A percentile compares a stretch with the other conserved stretches of the same genome.
phyloP scores from a whole-genome alignment of 768 basidiomycete genomes.

The Boletus subparvulus region DNA sequence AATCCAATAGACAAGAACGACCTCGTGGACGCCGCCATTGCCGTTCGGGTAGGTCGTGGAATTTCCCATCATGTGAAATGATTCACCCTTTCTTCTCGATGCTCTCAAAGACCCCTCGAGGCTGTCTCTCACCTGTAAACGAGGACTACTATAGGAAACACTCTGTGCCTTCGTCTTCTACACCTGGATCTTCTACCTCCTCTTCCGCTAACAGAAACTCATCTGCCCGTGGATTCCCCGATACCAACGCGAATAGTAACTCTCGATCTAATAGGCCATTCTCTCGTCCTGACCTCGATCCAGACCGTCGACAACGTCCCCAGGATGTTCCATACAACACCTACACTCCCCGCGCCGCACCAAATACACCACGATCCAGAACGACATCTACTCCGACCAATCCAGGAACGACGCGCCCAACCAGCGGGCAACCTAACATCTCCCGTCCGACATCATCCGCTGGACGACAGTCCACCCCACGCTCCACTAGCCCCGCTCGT shows the following conservation, averaged over 20 bases:
- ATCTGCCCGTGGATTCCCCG: conserved; percentile 11
- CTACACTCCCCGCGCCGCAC: conserved; percentile 17
- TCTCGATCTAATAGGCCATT: conserved; percentile 40
- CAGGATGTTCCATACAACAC: conserved; percentile 11
- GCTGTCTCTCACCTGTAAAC: conserved; percentile 57
- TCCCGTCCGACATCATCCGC: conserved; percentile 21
- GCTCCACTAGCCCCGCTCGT: conserved; percentile 4
- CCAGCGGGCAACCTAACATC: neutral
- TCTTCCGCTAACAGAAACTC: conserved; percentile 19
- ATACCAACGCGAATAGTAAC: conserved; percentile 5
- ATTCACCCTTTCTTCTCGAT: neutral
- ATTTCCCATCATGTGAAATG: neutral
- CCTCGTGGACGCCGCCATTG: conserved; percentile 62
- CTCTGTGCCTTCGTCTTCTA: conserved; percentile 22
- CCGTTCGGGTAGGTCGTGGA: conserved; percentile 43
- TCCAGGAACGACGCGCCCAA: conserved; percentile 9
- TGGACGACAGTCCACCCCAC: conserved; percentile 14
- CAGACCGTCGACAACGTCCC: conserved; percentile 38
- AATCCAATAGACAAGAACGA: conserved; percentile 78
- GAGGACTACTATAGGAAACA: conserved; percentile 50
- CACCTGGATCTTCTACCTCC: conserved; percentile 9
- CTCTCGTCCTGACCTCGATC: conserved; percentile 63
- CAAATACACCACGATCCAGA: conserved; percentile 17
- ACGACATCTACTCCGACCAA: conserved; percentile 23
- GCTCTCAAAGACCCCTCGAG: conserved; percentile 48